Evolutionary conservation across 257 asterid species (phyloP), one percentile per base, ranked within the genome.

Genomic region (Solanum chiquidenum): DNA sequence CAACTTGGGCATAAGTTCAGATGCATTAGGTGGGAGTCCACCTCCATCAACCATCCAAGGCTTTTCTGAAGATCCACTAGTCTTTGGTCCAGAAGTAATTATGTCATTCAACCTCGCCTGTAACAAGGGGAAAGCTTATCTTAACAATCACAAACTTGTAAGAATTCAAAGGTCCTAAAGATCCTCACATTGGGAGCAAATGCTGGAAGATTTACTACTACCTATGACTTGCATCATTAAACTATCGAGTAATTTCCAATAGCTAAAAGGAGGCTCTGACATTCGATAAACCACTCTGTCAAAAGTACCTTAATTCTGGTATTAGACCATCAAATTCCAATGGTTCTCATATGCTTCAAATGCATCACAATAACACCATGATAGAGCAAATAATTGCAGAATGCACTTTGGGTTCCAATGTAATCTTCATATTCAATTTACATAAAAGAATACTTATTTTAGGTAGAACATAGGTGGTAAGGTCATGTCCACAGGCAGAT

Each of bases 11-110:
- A 90, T 87, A 74, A 90, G 92, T 37, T 88, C 85, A 88, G 88
- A 86, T 60, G 92, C 88, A 86, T 90, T 85, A 88, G 90, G 37
- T 52, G 92, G 90, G 68, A 90, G 87, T 84, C 92, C 92, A 88
- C 91, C 92, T 60, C 91, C 92, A 88, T 88, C 92, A 55, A 76
- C 88, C 92, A 90, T 90, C 92, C 92, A 90, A 34, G 92, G 89
- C 80, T 74, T 84, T 62, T 86, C 91, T 83, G 88, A 49, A 29
- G 89, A 79, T 84, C 86, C 89, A 27, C 23, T 84, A 42, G 88
- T 23, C 87, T 27, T 90, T 79, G 74, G 13, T 75, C 89, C 89
- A 86, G 86, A 86, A 72, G 83, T 86, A 60, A 90, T 88, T 60
- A 86, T 88, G 31, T 90, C 89, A 84, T 86, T 83, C 86, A 90